Conservation (phyloP, 768 basidiomycete genomes). For the Botryobasidium botryosum region DNA sequence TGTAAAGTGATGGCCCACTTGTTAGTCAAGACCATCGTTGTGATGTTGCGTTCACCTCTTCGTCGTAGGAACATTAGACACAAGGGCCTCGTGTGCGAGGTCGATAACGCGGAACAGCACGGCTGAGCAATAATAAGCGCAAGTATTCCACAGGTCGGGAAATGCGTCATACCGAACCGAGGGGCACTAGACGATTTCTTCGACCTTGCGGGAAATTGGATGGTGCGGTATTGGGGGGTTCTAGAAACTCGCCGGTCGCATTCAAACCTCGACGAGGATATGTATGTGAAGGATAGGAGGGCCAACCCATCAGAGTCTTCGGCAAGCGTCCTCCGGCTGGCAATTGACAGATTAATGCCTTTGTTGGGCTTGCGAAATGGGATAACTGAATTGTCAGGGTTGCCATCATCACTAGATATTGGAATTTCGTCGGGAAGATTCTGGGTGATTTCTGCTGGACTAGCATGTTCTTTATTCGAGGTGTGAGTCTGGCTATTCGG, state of each 20-base stretch:
- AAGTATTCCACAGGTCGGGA: too few species aligned
- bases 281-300: too few species aligned
- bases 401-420: neutral
- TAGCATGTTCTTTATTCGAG: neutral
- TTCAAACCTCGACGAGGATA: too few species aligned
- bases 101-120: slow-evolving; percentile 52
- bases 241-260: too few species aligned
- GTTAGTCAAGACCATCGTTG: slow-evolving; percentile 1
- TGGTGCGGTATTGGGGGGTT: too few species aligned
- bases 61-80: slow-evolving; percentile 36
- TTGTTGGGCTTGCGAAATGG: neutral
- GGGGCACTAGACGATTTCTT: too few species aligned
- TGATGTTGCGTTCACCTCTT: slow-evolving; percentile 34
- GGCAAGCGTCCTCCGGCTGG: too few species aligned
- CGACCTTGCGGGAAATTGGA: too few species aligned
- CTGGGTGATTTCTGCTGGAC: slow-evolving; percentile 6
- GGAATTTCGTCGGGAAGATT: neutral
- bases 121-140: slow-evolving; percentile 38
- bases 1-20: slow-evolving; percentile 17
- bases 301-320: too few species aligned
- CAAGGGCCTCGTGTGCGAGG: slow-evolving; percentile 49
- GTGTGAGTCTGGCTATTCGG: neutral
- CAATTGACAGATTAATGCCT: too few species aligned
- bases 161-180: too few species aligned
- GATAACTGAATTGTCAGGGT: neutral